phyloP scores from a whole-genome alignment of 306 rosid genomes.

The Pyrus communis region DNA sequence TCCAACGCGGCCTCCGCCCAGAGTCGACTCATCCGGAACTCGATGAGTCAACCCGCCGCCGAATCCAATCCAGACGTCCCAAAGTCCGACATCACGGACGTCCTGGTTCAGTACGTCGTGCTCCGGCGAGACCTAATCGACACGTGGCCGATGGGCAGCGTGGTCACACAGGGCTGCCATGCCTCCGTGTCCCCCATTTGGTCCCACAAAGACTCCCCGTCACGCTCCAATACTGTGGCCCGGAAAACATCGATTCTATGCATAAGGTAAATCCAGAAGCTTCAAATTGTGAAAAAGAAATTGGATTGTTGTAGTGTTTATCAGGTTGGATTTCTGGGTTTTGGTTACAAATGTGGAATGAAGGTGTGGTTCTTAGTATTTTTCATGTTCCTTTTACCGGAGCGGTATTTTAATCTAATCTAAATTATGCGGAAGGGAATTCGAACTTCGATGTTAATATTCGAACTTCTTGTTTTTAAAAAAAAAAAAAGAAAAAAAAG shows the following conservation, averaged over 20 bases:
- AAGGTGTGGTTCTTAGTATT: background rate
- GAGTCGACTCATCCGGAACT: conserved; percentile 29
- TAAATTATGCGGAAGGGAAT: too few relatives aligned
- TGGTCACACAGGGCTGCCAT: conserved; percentile 85
- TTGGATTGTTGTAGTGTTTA: background rate
- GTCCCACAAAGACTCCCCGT: conserved; percentile 57
- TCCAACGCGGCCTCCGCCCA: conserved; percentile 4
- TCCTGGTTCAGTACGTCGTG: conserved; percentile 74
- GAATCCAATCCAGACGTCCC: conserved; percentile 19
- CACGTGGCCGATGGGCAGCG: conserved; percentile 78
- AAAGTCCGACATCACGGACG: conserved; percentile 31
- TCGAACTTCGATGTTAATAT: background rate
- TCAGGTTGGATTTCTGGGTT: background rate
- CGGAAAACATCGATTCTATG: conserved; percentile 70
- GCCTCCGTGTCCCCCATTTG: conserved; percentile 82
- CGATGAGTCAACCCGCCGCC: conserved; percentile 58
- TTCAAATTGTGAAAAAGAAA: too few relatives aligned
- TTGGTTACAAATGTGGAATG: background rate
- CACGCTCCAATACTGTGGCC: conserved; percentile 57
- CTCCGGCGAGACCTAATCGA: conserved; percentile 92
- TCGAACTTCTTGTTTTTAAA: too few relatives aligned
- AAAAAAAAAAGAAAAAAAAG: too few relatives aligned
- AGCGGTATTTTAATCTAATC: too few relatives aligned
- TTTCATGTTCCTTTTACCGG: too few relatives aligned
- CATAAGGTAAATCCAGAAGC: conserved; percentile 40